Base-by-base conservation (phyloP, 768 basidiomycete genomes). In the Serendipita indica region DNA sequence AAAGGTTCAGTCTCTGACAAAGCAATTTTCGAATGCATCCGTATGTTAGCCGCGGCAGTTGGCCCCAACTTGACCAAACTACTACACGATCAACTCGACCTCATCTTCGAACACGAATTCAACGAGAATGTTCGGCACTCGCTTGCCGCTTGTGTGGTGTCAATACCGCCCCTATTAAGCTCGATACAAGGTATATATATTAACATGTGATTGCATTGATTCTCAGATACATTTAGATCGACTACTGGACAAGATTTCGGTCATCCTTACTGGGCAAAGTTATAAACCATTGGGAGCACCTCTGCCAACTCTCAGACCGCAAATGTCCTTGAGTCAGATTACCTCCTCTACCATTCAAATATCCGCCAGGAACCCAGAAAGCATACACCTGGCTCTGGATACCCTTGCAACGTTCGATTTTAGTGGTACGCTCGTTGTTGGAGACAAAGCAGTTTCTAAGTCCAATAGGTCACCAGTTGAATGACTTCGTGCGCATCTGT, bases 1-100 rank as follows among this genome's bases (percentile, higher is more conserved):
- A 94, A 92, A 75, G 92, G 90, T 67, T 88, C 91, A 1, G 87
- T 89, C 2, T 83, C 85, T 14, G 93, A 97, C 69, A 91, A 91
- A 63, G 86, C 93, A 0, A 91, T 98, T 60, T 98, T 99, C 67
- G 89, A 97, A 75, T 98, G 96, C 70, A 80, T 99, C 60, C 90
- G 90, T 34, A 94, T 97, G 91, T 75, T 99, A 39, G 90, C 93
- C 1, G 80, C 83, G 1, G 89, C 96, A 6, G 92, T 99, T 32
- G 96, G 96, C 0, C 92, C 92, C 2, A 94, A 92, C 69, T 74
- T 99, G 46, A 98, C 96, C 0, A 92, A 94, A 67, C 77, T 94
- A 45, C 76, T 99, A 60, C 96, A 97, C 69, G 96, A 98, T 66
- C 87, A 97, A 64, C 79, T 99, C 32, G 93, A 98, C 68, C 74